Evolutionary conservation across 2,329 filamentous ascomycete species (phyloP).

Genomic region (Chaetoscypha palmicola): DNA sequence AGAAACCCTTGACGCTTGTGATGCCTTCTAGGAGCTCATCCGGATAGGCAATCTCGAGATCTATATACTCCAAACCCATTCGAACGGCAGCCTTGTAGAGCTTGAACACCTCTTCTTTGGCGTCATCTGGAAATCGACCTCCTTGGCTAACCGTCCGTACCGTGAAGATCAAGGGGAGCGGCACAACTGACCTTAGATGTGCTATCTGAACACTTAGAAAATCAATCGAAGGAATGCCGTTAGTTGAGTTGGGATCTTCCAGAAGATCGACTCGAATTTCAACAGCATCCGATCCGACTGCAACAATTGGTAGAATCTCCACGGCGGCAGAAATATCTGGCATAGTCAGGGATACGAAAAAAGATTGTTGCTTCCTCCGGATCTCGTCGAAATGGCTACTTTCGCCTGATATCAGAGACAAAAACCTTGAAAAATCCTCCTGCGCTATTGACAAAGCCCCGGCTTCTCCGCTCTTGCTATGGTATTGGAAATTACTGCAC

Average conservation of each 20-base stretch:
- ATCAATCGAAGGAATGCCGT: conserved; percentile 56
- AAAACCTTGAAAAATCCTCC: conserved; percentile 66
- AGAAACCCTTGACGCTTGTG: conserved; percentile 57
- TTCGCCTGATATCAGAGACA: conserved; percentile 60
- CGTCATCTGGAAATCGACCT: conserved; percentile 76
- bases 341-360: conserved; percentile 87
- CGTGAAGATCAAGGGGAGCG: conserved; percentile 85
- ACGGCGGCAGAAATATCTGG: conserved; percentile 61
- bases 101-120: conserved; percentile 59
- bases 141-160: conserved; percentile 80
- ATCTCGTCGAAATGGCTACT: conserved; percentile 47
- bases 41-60: conserved; percentile 83
- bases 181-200: conserved; percentile 62
- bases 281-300: conserved; percentile 84
- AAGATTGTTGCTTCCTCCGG: conserved; percentile 66
- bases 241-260: conserved; percentile 52
- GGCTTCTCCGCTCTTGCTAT: conserved; percentile 58
- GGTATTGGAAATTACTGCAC: conserved; percentile 92
- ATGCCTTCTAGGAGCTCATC: conserved; percentile 66
- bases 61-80: conserved; percentile 85
- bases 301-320: conserved; percentile 61
- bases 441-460: conserved; percentile 27
- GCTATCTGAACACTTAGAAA: conserved; percentile 79
- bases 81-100: conserved; percentile 75
- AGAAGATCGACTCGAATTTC: conserved; percentile 91